Evolutionary conservation across 306 rosid genomes (phyloP).

Genomic region (Prunus armeniaca): DNA sequence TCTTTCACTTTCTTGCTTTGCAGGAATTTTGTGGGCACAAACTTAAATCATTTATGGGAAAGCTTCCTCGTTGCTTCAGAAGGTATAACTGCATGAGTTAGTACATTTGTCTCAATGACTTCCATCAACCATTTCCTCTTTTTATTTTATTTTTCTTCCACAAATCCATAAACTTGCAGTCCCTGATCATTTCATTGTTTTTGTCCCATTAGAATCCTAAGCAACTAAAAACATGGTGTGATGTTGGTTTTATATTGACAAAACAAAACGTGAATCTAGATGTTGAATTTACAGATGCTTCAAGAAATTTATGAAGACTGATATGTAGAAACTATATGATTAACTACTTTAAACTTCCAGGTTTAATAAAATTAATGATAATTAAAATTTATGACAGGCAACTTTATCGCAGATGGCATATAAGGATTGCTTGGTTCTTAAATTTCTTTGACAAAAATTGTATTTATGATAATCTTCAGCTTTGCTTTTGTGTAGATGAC

Average conservation of each 20-base stretch:
- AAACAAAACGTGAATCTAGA: not conserved
- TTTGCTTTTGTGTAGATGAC: conserved; percentile 54
- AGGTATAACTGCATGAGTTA: conserved; percentile 42
- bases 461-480: conserved; percentile 8
- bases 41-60: conserved; percentile 81
- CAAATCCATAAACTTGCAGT: not conserved
- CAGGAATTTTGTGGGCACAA: conserved; percentile 96
- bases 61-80: conserved; percentile 63
- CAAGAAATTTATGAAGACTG: not conserved
- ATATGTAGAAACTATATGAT: not conserved
- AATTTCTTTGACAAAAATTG: conserved; percentile 1
- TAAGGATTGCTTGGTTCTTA: not conserved
- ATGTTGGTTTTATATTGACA: not conserved
- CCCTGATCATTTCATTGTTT: not conserved
- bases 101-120: not conserved
- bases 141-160: not conserved
- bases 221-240: not conserved
- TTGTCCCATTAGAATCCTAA: not conserved
- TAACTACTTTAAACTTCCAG: not conserved
- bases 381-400: not conserved
- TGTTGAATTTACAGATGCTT: not conserved
- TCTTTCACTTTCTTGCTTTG: conserved; percentile 30
- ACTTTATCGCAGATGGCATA: not conserved
- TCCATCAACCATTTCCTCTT: not conserved
- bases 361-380: not conserved